Evolutionary conservation across 441 rosid genomes (phyloP), one percentile per base, ranked within the genome.

Genomic region (Aleurites moluccanus): DNA sequence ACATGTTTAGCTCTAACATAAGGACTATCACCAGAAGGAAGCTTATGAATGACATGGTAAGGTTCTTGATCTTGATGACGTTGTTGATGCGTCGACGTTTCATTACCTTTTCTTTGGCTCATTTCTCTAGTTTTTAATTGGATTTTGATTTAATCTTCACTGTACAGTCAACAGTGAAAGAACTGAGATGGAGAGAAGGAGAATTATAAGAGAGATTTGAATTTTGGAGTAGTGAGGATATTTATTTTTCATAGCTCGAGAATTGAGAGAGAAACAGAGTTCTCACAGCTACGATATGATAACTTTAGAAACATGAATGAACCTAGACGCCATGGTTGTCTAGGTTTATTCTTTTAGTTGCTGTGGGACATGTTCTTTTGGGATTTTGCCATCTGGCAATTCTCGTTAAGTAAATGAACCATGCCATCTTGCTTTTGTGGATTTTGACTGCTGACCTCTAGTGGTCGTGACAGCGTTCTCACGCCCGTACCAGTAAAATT

Each of bases 1-100:
- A 88, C 91, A 64, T 84, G 90, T 69, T 90, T 88, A 49, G 92
- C 94, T 82, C 80, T 77, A n/a, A 85, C 91, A 25, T 90, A 90
- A 49, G 91, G 92, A 44, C 87, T 73, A 63, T 88, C 95, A 30
- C 91, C 95, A 5, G 84, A 78, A 70, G 97, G 97, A 70, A 93
- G 89, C 77, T 91, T 93, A 75, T 86, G 92, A 63, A 84, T 57
- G 11, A 89, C 90, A 78, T 86, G 97, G 69, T 60, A 80, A 14
- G 75, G 45, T 35, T 60, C 73, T 25, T 75, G 73, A 60, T 57
- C 33, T 20, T 47, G 40, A 53, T 45, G 20, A 35, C 15, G 25
- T 14, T 52, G 23, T 0, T 42, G 61, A 21, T 42, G 47, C 47
- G 23, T 52, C 47, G 56, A 20, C 56, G 23, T 16, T 52, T 73